Evolutionary conservation across 495 filamentous ascomycete species (phyloP), one percentile per base, ranked within the genome.

Genomic region (Aspergillus sclerotioniger): DNA sequence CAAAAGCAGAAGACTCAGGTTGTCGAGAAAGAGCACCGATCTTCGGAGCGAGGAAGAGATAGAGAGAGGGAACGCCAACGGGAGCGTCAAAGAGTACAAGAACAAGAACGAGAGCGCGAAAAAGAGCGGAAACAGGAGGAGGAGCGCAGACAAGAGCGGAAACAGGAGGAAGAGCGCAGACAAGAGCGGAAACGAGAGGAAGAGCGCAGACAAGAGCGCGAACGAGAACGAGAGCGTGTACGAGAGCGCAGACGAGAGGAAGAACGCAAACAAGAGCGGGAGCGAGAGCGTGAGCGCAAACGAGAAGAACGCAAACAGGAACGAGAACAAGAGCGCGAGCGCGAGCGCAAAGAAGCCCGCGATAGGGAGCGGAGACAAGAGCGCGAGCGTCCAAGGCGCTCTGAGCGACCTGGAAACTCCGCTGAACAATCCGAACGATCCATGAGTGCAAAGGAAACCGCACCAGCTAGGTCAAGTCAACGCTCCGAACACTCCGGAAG

Each of bases 401-500:
- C 54, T 19, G 56, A 63, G 41, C 56, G 46, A 49, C 47, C 54
- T 41, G 37, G 37, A 41, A 41, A 41, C 9, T 41, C 37, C 1
- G 37, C 37, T 12, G 54, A 59, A n/a, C 53, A 52, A 21, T 37
- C 60, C 1, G 56, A 59, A 20, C 45, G 58, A 20, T 57, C 51
- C 25, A 52, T 57, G 8, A 63, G 54, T 20, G 64, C 58, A 25
- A 69, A 67, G 35, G 64, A 65, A 15, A 53, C 60, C 21, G 57
- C 19, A 15, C 64, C 60, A 10, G 62, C 25, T 13, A 69, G 61
- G 48, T 64, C 67, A 31, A 65, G 56, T 43, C 75, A 63, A 5
- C 62, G 60, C 7, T 73, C 68, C n/a, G 66, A 68, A n/a, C 66
- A 65, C 43, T 65, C 72, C 16, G 55, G 59, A 47, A 49, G 71